Conservation (phyloP, 1,139 yeast genomes). For the Geotrichum siamense region DNA sequence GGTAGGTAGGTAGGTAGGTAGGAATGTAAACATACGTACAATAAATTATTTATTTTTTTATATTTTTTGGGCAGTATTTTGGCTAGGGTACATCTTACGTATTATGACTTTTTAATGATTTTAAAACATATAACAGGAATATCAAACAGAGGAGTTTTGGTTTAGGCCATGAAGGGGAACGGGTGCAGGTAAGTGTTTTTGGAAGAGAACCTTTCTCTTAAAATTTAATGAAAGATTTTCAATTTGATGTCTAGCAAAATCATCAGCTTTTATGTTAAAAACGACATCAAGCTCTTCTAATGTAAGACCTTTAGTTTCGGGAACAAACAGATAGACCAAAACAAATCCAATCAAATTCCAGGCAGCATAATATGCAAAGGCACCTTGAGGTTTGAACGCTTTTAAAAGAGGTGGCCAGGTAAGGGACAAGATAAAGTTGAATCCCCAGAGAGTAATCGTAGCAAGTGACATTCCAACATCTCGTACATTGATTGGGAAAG, state of each 20-base stretch:
- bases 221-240: constrained; percentile 30
- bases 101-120: no score
- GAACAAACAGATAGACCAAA: constrained; percentile 46
- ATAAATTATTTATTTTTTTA: no score
- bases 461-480: constrained; percentile 84
- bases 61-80: no score
- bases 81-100: no score
- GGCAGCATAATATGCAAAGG: constrained; percentile 84
- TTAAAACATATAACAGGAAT: background rate
- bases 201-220: constrained; percentile 21
- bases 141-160: background rate
- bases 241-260: constrained; percentile 34
- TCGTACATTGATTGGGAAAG: constrained; percentile 76
- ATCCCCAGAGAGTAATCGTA: constrained; percentile 80
- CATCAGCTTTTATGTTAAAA: constrained; percentile 34
- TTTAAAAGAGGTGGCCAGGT: constrained; percentile 72
- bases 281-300: constrained; percentile 52
- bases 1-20: no score
- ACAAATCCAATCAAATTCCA: constrained; percentile 67
- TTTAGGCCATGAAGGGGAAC: constrained; percentile 20
- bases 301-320: constrained; percentile 54
- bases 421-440: constrained; percentile 70
- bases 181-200: constrained; percentile 24
- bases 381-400: constrained; percentile 71
- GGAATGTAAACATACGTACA: no score